These are phyloP conservation scores for Botrytis hyacinthi DNA, from an alignment of 2,329 filamentous ascomycete species.

Conservation along the genomic window DNA sequence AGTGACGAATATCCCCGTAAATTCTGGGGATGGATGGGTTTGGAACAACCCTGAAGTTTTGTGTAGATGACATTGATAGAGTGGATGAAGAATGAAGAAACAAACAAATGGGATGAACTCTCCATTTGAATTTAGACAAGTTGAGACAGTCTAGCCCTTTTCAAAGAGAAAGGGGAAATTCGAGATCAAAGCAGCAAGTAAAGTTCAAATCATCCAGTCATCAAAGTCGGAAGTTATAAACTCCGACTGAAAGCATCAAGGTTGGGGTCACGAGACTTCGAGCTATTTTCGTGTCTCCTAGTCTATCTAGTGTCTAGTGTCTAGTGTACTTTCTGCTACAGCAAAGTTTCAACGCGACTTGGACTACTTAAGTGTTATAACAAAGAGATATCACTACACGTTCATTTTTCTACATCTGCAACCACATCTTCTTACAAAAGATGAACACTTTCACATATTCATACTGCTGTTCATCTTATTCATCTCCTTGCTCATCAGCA, in stretches of 20 bases:
- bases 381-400: not conserved
- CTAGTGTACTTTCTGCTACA: not conserved
- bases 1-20: not conserved
- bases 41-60: not conserved
- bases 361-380: not conserved
- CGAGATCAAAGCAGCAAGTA: not conserved
- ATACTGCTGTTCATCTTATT: not conserved
- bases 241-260: not conserved
- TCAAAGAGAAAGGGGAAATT: not conserved
- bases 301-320: too few species aligned
- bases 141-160: not conserved
- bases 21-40: not conserved
- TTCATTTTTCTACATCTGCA: not conserved
- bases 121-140: not conserved
- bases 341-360: not conserved
- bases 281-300: conserved; percentile 6
- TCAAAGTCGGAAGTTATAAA: not conserved
- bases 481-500: not conserved
- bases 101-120: conserved; percentile 7
- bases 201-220: too few species aligned
- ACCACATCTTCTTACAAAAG: not conserved
- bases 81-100: conserved; percentile 2
- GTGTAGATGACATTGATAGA: not conserved
- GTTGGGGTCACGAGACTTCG: conserved; percentile 7
- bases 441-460: not conserved